Evolutionary conservation across 352 stramenopile species (phyloP).

Genomic region (Peronospora farinosa): DNA sequence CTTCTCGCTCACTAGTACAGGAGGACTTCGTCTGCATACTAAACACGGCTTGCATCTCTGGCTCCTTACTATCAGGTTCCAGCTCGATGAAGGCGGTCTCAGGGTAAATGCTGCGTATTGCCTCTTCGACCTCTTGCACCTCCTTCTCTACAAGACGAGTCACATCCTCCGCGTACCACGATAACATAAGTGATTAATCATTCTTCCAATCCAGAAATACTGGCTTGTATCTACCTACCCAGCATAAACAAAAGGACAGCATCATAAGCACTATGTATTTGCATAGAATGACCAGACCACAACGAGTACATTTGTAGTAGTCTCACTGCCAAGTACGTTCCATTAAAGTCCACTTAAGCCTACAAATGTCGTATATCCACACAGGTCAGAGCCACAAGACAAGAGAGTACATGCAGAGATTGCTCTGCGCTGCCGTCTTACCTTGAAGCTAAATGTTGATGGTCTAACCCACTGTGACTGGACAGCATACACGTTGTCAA

Average conservation of each 20-base stretch:
- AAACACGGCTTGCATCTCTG: constrained; percentile 77
- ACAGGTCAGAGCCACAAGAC: constrained; percentile 4
- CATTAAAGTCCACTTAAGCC: constrained; percentile 98
- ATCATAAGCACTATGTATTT: neutral
- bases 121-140: constrained; percentile 92
- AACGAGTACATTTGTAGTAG: constrained; percentile 78
- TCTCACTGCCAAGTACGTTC: constrained; percentile 94
- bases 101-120: constrained; percentile 90
- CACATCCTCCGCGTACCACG: constrained; percentile 85
- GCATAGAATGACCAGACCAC: constrained; percentile 8
- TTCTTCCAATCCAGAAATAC: constrained; percentile 91
- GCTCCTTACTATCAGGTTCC: constrained; percentile 91
- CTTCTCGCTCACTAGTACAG: constrained; percentile 78
- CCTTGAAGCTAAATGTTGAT: constrained; percentile 98
- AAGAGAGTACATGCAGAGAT: neutral
- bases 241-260: neutral
- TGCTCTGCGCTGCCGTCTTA: constrained; percentile 12
- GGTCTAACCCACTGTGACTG: constrained; percentile 97
- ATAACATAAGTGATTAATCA: constrained; percentile 90
- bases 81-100: constrained; percentile 96
- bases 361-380: constrained; percentile 22
- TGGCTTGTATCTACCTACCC: constrained; percentile 86
- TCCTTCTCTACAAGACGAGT: constrained; percentile 94
- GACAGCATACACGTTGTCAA: constrained; percentile 93
- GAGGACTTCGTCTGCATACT: constrained; percentile 79